Evolutionary conservation across 202 grass and related monocot species (phyloP), one percentile per base, ranked within the genome.

Genomic region (Schoenoplectus triqueter): DNA sequence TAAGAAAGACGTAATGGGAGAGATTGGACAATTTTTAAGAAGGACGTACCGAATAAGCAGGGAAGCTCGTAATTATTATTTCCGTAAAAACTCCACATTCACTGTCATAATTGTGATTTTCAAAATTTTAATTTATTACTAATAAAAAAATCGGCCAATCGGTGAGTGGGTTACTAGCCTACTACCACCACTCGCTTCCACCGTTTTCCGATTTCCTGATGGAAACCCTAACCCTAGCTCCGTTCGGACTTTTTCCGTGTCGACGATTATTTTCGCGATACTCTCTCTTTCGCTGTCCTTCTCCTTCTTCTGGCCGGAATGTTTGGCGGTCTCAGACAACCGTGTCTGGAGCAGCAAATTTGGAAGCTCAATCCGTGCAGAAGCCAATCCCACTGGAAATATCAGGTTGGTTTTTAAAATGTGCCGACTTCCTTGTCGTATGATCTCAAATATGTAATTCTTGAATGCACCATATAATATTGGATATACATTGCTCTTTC

Each of bases 151-250:
- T 31, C 31, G 31, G 31, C 31, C 31, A 31, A 31, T 31, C 31
- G 31, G 31, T 31, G 31, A 31, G 31, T 31, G 31, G 31, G 31
- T 31, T 31, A 31, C 31, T 31, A 31, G 31, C 31, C 31, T 31
- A 31, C 31, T 31, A 31, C 31, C 31, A 31, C 31, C 39, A 59
- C 52, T 62, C 69, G 54, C 7, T 59, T 9, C 67, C 76, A 48
- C 85, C 76, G 60, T 86, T 69, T 70, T 81, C 75, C 1, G 19
- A 11, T 13, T 14, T 60, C 47, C 4, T 44, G 7, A 86, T 82
- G 87, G 87, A 86, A 85, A 76, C 76, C 55, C 83, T 89, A 77
- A 82, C 87, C 77, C 57, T 85, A 69, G 51, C 54, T 10, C 68
- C 46, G 22, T 52, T 72, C 31, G 31, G 31, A 31, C 31, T 31